Evolutionary conservation across 2,329 filamentous ascomycete genomes (phyloP), one percentile per base, ranked within the genome.

Genomic region (Fusarium sp.): DNA sequence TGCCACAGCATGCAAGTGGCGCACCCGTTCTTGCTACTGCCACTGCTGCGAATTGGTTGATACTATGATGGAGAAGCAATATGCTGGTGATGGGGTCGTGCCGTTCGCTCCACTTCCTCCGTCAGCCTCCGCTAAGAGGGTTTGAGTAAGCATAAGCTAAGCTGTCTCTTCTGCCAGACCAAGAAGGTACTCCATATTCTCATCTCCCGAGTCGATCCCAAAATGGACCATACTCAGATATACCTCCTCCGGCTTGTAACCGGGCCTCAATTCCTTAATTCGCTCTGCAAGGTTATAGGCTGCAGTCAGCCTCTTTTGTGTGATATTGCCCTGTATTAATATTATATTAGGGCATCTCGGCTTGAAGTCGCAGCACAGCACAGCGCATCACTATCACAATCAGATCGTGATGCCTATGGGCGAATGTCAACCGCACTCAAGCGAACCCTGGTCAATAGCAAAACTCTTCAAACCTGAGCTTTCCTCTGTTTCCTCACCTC

Each of bases 121-220:
- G 61, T 70, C 68, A 70, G 64, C 67, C 70, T 71, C 72, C 61
- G 52, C 69, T 71, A 70, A 73, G 65, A 68, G 67, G 60, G 67
- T 70, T 71, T 65, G 67, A 73, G 73, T 76, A 76, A 75, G 71
- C 73, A 76, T 75, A 73, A 76, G 73, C 74, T 74, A 74, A 75
- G 67, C 60, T 33, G 49, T 60, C 63, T 69, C 55, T 66, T 75
- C 42, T 67, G 57, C 69, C 64, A 75, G 62, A 60, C 60, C 53
- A 66, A 73, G 64, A 66, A 66, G 64, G 64, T 60, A 64, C 66
- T 67, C 70, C 56, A 66, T 60, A 54, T 63, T 59, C 54, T 75
- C 73, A 74, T 76, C 71, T 75, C 73, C 63, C 65, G 69, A 69
- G 64, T 64, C 56, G 64, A 69, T 60, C 64, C 65, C 55, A 71